These are phyloP conservation scores for Skeletonema tropicum DNA, from an alignment of 108 stramenopile genomes.

Conservation along the genomic window DNA sequence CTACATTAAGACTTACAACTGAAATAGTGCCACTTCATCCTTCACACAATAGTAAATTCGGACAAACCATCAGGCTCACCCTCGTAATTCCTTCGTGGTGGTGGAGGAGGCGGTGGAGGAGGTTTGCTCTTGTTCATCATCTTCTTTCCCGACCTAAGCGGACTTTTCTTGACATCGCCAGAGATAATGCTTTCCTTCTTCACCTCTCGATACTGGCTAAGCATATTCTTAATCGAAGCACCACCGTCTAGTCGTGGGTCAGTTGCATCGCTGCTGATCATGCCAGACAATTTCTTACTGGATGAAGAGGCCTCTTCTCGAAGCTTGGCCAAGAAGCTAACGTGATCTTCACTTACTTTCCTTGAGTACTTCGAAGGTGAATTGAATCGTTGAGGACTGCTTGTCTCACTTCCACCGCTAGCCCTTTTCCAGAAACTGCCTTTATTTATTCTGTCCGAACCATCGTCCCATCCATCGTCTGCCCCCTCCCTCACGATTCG, in stretches of 20 bases:
- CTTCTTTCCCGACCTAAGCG: not conserved
- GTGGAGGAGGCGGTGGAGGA: slow-evolving; percentile 23
- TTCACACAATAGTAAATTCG: slow-evolving; percentile 49
- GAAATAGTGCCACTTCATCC: slow-evolving; percentile 1
- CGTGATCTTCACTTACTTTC: slow-evolving; percentile 25
- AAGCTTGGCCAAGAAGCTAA: slow-evolving; percentile 27
- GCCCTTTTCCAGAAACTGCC: slow-evolving; percentile 26
- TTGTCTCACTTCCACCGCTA: slow-evolving; percentile 3
- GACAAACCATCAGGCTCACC: slow-evolving; percentile 35
- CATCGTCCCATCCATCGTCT: slow-evolving; percentile 36
- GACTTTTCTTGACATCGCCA: slow-evolving; percentile 1
- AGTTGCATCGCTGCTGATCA: not conserved
- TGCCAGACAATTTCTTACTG: slow-evolving; percentile 25
- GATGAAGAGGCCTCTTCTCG: slow-evolving; percentile 35
- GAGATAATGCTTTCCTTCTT: slow-evolving; percentile 37
- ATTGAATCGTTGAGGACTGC: not conserved
- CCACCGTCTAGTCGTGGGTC: slow-evolving; percentile 50
- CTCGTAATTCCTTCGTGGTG: slow-evolving; percentile 24
- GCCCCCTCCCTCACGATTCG: slow-evolving; percentile 22
- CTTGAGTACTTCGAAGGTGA: slow-evolving; percentile 10
- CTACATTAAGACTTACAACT: too few relatives aligned
- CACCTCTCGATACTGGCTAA: slow-evolving; percentile 48
- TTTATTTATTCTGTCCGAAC: slow-evolving; percentile 31
- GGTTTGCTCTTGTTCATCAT: slow-evolving; percentile 8
- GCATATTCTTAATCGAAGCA: slow-evolving; percentile 48